Percentiles rank a stretch among this genome's conserved stretches.
Conservation (phyloP, 148 eudicot genomes). For the Arctostaphylos glauca region DNA sequence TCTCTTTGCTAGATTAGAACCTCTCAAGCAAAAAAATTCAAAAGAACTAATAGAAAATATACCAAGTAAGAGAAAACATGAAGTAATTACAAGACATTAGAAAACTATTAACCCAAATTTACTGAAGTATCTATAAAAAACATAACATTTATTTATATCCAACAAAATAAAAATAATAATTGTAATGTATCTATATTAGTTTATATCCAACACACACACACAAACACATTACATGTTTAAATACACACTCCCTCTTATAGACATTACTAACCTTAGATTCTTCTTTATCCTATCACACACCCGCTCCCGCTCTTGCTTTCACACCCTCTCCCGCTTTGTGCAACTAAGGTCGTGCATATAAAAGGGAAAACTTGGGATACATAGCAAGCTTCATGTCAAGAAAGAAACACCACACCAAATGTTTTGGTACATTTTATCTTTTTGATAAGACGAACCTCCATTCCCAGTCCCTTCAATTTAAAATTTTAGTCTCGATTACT, state of each 20-base stretch:
- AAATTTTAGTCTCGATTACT: no score
- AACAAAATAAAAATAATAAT: neutral
- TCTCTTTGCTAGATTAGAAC: neutral
- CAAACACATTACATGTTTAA: no score
- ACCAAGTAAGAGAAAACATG: neutral
- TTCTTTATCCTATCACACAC: neutral
- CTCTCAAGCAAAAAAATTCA: neutral
- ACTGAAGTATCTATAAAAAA: neutral
- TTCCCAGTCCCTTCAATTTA: no score
- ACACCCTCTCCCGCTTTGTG: neutral
- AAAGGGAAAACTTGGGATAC: neutral
- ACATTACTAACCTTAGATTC: neutral
- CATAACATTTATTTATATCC: no score
- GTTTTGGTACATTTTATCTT: neutral
- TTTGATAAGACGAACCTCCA: no score
- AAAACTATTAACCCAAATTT: neutral
- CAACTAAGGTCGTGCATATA: neutral
- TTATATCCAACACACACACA: no score
- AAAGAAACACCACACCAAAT: neutral
- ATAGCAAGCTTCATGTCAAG: neutral
- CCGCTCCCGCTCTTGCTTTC: neutral
- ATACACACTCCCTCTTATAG: neutral
- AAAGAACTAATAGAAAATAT: neutral
- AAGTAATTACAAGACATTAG: neutral
- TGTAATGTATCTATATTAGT: no score